Percentiles rank a stretch among this genome's conserved stretches.
Conservation (phyloP, 768 basidiomycete genomes). For the Collybia nuda region DNA sequence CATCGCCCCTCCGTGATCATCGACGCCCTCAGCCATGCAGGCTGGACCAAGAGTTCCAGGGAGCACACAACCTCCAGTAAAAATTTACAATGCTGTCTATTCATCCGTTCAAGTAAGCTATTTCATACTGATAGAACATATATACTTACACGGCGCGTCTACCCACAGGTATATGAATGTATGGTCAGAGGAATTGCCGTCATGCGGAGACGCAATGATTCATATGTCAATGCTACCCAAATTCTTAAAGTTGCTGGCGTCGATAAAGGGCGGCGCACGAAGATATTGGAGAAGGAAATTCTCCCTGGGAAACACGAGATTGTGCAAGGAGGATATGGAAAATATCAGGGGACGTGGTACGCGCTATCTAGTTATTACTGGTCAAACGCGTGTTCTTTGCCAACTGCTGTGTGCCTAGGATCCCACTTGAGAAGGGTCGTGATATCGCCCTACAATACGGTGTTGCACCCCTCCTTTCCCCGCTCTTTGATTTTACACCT, state of each 20-base stretch:
- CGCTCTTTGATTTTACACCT: conserved; percentile 92
- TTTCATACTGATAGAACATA: conserved; percentile 16
- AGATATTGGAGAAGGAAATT: conserved; percentile 97
- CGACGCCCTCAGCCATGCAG: conserved; percentile 39
- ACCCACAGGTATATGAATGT: conserved; percentile 85
- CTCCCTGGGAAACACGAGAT: conserved; percentile 95
- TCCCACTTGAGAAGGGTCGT: conserved; percentile 91
- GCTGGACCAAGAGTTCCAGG: conserved; percentile 41
- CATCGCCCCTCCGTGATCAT: conserved; percentile 25
- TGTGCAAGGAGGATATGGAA: conserved; percentile 98
- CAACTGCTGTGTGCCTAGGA: conserved; percentile 51
- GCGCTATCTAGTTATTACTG: conserved; percentile 18
- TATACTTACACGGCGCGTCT: conserved; percentile 37
- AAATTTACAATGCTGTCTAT: conserved; percentile 93
- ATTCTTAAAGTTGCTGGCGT: conserved; percentile 99
- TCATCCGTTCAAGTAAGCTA: conserved; percentile 75
- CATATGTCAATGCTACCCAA: conserved; percentile 97
- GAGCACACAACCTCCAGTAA: conserved; percentile 56
- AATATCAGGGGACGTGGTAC: conserved; percentile 99
- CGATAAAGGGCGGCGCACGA: conserved; percentile 94
- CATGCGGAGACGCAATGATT: conserved; percentile 94
- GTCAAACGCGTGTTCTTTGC: conserved; percentile 1
- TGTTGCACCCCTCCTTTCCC: conserved; percentile 82
- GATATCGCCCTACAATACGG: conserved; percentile 93
- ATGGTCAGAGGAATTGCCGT: conserved; percentile 99